A percentile compares a stretch with the other conserved stretches of the same genome.
These are phyloP conservation scores for Vicia sativa DNA, from an alignment of 306 rosid species.

Conservation along the genomic window DNA sequence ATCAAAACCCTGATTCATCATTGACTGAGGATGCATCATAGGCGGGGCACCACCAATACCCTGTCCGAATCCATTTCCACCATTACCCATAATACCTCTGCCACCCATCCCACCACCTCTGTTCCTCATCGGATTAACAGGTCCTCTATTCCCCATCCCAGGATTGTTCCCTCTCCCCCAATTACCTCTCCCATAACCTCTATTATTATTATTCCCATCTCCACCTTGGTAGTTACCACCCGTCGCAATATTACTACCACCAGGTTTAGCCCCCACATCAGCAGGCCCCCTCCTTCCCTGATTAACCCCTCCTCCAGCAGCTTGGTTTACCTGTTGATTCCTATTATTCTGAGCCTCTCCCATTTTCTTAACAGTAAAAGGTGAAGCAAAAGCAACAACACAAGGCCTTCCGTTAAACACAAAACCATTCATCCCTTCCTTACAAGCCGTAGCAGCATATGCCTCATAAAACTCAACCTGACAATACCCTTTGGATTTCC, in stretches of 20 bases:
- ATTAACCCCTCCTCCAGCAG: constrained; percentile 32
- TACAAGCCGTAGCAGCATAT: constrained; percentile 68
- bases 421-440: constrained; percentile 92
- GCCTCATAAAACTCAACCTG: constrained; percentile 92
- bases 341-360: constrained; percentile 89
- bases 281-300: constrained; percentile 74
- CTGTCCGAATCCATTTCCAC: constrained; percentile 90
- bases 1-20: constrained; percentile 97
- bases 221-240: constrained; percentile 95
- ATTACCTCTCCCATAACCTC: constrained; percentile 85
- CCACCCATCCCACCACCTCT: constrained; percentile 89
- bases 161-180: constrained; percentile 87
- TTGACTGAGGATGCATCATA: constrained; percentile 79
- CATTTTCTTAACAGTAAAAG: constrained; percentile 88
- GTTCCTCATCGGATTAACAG: constrained; percentile 76
- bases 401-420: constrained; percentile 86
- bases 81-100: constrained; percentile 91
- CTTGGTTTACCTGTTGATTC: constrained; percentile 68
- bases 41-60: constrained; percentile 85
- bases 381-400: constrained; percentile 84
- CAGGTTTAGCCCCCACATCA: constrained; percentile 63
- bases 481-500: constrained; percentile 95
- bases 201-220: constrained; percentile 60
- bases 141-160: constrained; percentile 88
- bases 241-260: constrained; percentile 67